Percentiles rank a stretch among this genome's conserved stretches.
These are phyloP conservation scores for Houttuynia cordata DNA, from an alignment of 164 flowering plant genomes.

Conservation along the genomic window DNA sequence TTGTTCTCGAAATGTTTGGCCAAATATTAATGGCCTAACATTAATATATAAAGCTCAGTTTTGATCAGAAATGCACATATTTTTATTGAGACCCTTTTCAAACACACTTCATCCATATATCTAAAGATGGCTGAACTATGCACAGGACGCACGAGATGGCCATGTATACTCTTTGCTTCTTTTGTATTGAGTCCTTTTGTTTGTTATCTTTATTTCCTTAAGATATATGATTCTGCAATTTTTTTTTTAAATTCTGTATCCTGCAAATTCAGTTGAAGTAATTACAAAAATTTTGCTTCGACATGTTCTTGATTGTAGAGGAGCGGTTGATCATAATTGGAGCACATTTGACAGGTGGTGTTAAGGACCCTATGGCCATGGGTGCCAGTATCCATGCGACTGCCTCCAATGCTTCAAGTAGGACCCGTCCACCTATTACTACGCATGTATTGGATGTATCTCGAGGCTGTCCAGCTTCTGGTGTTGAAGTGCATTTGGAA, in stretches of 20 bases:
- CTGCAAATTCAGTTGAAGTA: not conserved
- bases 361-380: constrained; percentile 15
- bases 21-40: too few species aligned
- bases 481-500: constrained; percentile 66
- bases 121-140: too few species aligned
- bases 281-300: not conserved
- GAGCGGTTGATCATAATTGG: constrained; percentile 67
- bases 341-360: constrained; percentile 45
- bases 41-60: too few species aligned
- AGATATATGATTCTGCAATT: not conserved
- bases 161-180: not conserved
- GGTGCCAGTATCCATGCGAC: constrained; percentile 6
- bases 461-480: constrained; percentile 66
- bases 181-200: not conserved
- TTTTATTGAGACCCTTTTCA: too few species aligned
- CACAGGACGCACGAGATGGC: not conserved
- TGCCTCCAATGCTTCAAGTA: constrained; percentile 20
- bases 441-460: constrained; percentile 89
- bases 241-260: too few species aligned
- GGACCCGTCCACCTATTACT: constrained; percentile 85
- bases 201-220: not conserved
- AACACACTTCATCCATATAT: too few species aligned
- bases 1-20: too few species aligned
- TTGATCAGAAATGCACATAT: too few species aligned
- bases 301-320: constrained; percentile 28